These are phyloP conservation scores for Collybia mongolica DNA, from an alignment of 768 basidiomycete species.

Conservation along the genomic window DNA sequence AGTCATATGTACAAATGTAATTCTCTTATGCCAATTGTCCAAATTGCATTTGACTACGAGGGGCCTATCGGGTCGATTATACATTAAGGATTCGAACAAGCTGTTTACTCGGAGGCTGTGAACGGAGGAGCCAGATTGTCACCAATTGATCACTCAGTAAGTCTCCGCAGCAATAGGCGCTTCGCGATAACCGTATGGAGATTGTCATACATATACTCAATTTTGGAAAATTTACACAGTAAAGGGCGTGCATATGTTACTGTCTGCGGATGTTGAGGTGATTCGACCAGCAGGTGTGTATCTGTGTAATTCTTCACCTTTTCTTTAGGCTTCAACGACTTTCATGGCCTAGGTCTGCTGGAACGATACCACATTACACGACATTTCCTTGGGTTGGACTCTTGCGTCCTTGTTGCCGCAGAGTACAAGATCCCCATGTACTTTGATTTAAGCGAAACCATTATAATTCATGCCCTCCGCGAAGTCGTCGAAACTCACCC, in stretches of 20 bases:
- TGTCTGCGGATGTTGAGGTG: constrained; percentile 1
- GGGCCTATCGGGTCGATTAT: constrained; percentile 65
- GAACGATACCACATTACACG: constrained; percentile 32
- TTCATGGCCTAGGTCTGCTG: constrained; percentile 24
- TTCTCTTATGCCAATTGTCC: constrained; percentile 70
- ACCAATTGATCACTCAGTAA: not conserved
- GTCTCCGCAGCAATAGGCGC: constrained; percentile 12
- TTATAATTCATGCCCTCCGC: constrained; percentile 24
- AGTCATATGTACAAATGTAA: constrained; percentile 83
- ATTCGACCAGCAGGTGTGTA: constrained; percentile 15
- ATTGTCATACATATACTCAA: not conserved
- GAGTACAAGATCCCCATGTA: constrained; percentile 19
- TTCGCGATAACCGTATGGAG: not conserved
- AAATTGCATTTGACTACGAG: constrained; percentile 84
- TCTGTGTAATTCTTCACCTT: not conserved
- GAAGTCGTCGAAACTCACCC: constrained; percentile 26
- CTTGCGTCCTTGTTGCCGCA: constrained; percentile 30
- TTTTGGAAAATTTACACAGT: not conserved
- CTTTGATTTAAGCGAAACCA: constrained; percentile 15
- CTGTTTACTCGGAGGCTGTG: no score
- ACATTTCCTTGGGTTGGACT: constrained; percentile 28
- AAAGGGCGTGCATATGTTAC: not conserved
- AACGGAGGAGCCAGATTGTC: not conserved
- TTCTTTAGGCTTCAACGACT: not conserved
- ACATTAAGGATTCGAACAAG: constrained; percentile 20